Evolutionary conservation across 148 eudicot genomes (phyloP).

Genomic region (Limonium bicolor): DNA sequence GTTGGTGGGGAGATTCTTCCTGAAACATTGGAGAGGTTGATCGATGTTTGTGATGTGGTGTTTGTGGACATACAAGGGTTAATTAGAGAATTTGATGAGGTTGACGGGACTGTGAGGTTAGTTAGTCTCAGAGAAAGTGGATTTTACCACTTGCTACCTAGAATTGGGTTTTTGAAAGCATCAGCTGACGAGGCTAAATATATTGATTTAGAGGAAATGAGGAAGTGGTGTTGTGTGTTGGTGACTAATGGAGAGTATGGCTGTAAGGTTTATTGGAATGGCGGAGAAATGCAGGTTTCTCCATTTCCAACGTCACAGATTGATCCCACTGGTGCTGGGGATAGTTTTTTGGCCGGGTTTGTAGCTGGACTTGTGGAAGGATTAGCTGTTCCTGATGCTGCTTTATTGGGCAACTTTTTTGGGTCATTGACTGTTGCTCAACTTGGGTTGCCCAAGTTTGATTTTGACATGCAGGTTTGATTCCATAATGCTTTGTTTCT

Average conservation of each 20-base stretch:
- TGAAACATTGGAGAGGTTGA: conserved; percentile 49
- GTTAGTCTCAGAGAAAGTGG: conserved; percentile 31
- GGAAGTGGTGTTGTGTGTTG: conserved; percentile 63
- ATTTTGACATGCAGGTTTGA: conserved; percentile 3
- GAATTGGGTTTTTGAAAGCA: conserved; percentile 64
- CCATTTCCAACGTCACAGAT: conserved; percentile 65
- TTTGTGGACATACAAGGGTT: conserved; percentile 80
- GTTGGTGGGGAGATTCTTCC: conserved; percentile 80
- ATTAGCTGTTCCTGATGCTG: conserved; percentile 66
- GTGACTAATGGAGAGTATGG: conserved; percentile 78
- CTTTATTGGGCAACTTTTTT: conserved; percentile 84
- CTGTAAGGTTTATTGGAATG: conserved; percentile 65
- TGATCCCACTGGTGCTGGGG: conserved; percentile 98
- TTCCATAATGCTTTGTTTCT: neutral
- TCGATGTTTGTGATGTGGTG: conserved; percentile 45
- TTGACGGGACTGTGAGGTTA: conserved; percentile 57
- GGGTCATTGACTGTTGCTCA: conserved; percentile 80
- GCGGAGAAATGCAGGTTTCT: conserved; percentile 36
- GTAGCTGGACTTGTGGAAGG: conserved; percentile 67
- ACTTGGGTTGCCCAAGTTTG: conserved; percentile 66
- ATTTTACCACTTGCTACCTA: conserved; percentile 32
- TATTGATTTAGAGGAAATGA: conserved; percentile 63
- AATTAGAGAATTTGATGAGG: conserved; percentile 53
- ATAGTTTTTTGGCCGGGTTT: conserved; percentile 80
- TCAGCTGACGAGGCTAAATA: conserved; percentile 72